Conservation (phyloP, 768 basidiomycete species). For the Astraeus odoratus region DNA sequence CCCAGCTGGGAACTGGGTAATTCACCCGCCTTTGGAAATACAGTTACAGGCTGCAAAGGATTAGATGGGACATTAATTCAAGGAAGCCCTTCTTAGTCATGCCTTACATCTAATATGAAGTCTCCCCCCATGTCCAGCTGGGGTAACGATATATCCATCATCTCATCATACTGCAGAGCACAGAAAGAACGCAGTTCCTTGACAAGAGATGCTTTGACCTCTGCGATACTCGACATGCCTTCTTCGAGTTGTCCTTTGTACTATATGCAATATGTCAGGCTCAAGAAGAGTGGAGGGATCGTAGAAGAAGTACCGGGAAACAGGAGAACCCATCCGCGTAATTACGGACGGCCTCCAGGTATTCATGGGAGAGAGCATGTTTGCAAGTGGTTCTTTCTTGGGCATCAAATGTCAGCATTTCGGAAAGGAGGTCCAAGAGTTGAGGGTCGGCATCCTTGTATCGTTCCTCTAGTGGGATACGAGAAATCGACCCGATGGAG, state of each 20-base stretch:
- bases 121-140: not conserved
- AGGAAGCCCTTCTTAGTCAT: not conserved
- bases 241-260: not conserved
- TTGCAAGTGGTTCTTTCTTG: not conserved
- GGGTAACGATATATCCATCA: not conserved
- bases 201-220: not conserved
- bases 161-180: not conserved
- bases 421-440: not conserved
- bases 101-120: not conserved
- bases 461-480: not conserved
- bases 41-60: not conserved
- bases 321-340: not conserved
- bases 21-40: not conserved
- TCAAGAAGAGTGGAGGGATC: not conserved
- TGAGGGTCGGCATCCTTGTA: not conserved
- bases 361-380: not conserved
- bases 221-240: not conserved
- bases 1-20: not conserved
- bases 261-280: not conserved
- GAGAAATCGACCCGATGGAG: not conserved
- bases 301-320: not conserved
- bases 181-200: not conserved
- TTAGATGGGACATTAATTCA: not conserved
- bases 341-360: not conserved
- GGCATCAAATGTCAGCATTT: not conserved